Evolutionary conservation across 2,329 filamentous ascomycete genomes (phyloP), one percentile per base, ranked within the genome.

Genomic region (Botrytis paeoniae): DNA sequence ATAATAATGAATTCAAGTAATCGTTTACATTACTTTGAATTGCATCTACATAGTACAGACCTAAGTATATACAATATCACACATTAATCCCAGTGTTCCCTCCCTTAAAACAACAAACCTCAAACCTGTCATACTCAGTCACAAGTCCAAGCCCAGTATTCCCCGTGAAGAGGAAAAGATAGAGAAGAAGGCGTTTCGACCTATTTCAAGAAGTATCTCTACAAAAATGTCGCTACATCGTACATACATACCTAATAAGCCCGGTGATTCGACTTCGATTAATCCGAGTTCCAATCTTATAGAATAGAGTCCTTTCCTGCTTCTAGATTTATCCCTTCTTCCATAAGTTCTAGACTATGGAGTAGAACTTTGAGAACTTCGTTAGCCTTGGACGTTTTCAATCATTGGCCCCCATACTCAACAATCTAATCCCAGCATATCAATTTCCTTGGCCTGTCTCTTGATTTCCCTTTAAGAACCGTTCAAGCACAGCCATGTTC

Each of bases 371-470:
- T n/a, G 37, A 18, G n/a, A 65, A 29, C 25, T 60, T 57, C 35
- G 16, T 35, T 57, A 57, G n/a, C n/a, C 48, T 37, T 48, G 20
- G 18, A 25, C 48, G 14, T 37, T 65, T 35, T 65, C 45, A 16
- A 48, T 48, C 29, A n/a, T 29, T 8, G n/a, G n/a, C 39, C 62
- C 62, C 62, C 62, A 32, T 35, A 62, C 29, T 37, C 39, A 29
- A 18, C 29, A 43, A 48, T 41, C 45, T 65, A 54, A 71, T 68
- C 61, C 51, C 6, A 51, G 70, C 20, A 71, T 54, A n/a, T 59
- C 70, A 66, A 71, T 71, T 66, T 66, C 70, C 48, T 43, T n/a
- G 20, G 39, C 70, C 48, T 60, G 32, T 45, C 57, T 48, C 16
- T 62, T 43, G 18, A 29, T 48, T 61, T 32, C 48, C 29, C 37